Base-by-base conservation (phyloP, 192 early-diverging fungal genomes). In the Paraglomus brasilianum region DNA sequence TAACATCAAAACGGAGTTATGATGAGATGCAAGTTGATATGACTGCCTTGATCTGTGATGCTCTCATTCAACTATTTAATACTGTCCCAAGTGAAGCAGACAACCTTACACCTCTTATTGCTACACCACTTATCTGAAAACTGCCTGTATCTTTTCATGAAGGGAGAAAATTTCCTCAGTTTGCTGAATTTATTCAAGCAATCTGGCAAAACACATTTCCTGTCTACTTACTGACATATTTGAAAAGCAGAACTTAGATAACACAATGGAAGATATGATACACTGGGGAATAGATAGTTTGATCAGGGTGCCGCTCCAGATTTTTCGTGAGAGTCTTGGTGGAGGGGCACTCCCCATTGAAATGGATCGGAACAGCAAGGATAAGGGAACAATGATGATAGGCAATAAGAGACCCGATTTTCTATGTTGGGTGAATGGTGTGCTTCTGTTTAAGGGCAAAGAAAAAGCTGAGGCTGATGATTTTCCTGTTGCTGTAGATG, bases 1-100 rank as follows among this genome's bases (percentile, higher is more conserved):
- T n/a, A n/a, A n/a, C n/a, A n/a, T n/a, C 55, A 57, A 57, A 57
- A 57, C 24, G 55, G 55, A 57, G 55, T 57, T 57, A 57, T 57
- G 55, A 57, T 6, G 55, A 57, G 9, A 57, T 57, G 56, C 56
- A 58, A 39, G 21, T 58, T 38, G 38, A 58, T 40, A 58, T 5
- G 56, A 58, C 56, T 38, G 30, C 56, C 46, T 10, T 47, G 15
- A 47, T 47, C 46, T 47, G 46, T 15, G 56, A 58, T 30, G 6
- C 55, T 30, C 17, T 57, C 55, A 57, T 57, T 36, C 22, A 57
- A 57, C 55, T 39, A 57, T 57, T 57, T 39, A 57, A 39, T 39
- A 39, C 43, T 22, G 43, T 62, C 2, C 44, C 60, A 63, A 63
- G 17, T 19, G n/a, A 39, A 22, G 60, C 22, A n/a, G 44, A 22